Conservation (phyloP, 2,329 filamentous ascomycete species). For the Phyllosticta paracitricarpa region DNA sequence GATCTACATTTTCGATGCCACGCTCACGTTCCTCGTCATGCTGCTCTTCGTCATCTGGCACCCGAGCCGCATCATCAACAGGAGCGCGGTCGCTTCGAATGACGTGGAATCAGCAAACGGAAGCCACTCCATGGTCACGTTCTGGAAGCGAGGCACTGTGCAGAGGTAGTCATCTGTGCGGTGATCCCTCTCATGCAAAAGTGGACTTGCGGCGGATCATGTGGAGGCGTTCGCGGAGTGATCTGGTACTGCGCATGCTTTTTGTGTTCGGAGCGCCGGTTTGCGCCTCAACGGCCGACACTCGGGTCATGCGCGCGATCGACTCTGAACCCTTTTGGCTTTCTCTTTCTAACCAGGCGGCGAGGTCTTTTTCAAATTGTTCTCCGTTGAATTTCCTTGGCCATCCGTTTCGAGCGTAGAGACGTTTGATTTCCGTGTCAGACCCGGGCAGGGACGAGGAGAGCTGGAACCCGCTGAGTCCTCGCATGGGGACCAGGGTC, state of each 20-base stretch:
- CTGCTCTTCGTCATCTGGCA: slow-evolving; percentile 29
- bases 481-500: slow-evolving; percentile 6
- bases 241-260: slow-evolving; percentile 8
- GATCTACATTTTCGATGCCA: slow-evolving; percentile 39
- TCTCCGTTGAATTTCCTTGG: slow-evolving; percentile 8
- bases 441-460: slow-evolving; percentile 7
- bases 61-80: slow-evolving; percentile 21
- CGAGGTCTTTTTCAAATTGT: slow-evolving; percentile 1
- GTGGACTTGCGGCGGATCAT: slow-evolving; percentile 1
- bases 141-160: slow-evolving; percentile 1
- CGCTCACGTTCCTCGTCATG: slow-evolving; percentile 36
- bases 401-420: slow-evolving; percentile 7
- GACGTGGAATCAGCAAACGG: slow-evolving; percentile 1
- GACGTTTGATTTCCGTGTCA: slow-evolving; percentile 6
- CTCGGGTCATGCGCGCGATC: slow-evolving; percentile 5
- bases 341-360: slow-evolving; percentile 5
- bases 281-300: slow-evolving; percentile 6
- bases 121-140: slow-evolving; percentile 2
- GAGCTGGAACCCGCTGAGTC: slow-evolving; percentile 2
- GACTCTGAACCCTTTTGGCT: background rate
- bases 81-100: background rate
- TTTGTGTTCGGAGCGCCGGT: slow-evolving; percentile 1
- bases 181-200: background rate
- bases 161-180: background rate
- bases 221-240: slow-evolving; percentile 6